These are phyloP conservation scores for Curvularia eragrostidis DNA, from an alignment of 2,329 filamentous ascomycete species.

Conservation along the genomic window DNA sequence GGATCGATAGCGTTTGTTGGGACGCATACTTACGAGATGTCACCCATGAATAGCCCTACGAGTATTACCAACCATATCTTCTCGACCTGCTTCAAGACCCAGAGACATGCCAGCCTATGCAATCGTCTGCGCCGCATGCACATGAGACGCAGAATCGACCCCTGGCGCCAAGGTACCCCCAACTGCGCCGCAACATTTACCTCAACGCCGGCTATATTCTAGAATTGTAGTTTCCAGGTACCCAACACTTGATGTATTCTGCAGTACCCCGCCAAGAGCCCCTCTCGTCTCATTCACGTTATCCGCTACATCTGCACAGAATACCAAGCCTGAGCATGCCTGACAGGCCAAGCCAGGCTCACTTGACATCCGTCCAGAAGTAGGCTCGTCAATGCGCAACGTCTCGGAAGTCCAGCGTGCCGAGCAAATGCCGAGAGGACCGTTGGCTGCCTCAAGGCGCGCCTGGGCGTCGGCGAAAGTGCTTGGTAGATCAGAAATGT, in stretches of 20 bases:
- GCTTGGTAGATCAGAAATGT: neutral
- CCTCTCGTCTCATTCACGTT: neutral
- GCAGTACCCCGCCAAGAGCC: neutral
- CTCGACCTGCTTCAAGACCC: neutral
- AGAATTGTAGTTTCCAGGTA: neutral
- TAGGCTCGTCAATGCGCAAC: neutral
- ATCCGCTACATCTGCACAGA: neutral
- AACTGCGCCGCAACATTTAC: slow-evolving; percentile 11
- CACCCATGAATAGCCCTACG: neutral
- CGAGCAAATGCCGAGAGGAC: neutral
- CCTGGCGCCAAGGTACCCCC: neutral
- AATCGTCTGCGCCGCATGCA: slow-evolving; percentile 13
- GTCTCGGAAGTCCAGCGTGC: neutral
- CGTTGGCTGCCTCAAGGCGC: neutral
- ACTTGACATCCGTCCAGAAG: neutral
- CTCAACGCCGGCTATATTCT: neutral
- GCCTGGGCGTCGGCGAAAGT: neutral
- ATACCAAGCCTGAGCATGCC: neutral
- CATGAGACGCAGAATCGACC: slow-evolving; percentile 7
- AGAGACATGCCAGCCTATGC: slow-evolving; percentile 10
- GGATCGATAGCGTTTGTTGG: neutral
- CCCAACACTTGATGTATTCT: neutral
- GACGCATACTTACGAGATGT: neutral
- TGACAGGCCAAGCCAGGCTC: neutral
- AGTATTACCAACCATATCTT: neutral